These are phyloP conservation scores for Gamarada debralockiae DNA, from an alignment of 495 filamentous ascomycete genomes.

Conservation along the genomic window DNA sequence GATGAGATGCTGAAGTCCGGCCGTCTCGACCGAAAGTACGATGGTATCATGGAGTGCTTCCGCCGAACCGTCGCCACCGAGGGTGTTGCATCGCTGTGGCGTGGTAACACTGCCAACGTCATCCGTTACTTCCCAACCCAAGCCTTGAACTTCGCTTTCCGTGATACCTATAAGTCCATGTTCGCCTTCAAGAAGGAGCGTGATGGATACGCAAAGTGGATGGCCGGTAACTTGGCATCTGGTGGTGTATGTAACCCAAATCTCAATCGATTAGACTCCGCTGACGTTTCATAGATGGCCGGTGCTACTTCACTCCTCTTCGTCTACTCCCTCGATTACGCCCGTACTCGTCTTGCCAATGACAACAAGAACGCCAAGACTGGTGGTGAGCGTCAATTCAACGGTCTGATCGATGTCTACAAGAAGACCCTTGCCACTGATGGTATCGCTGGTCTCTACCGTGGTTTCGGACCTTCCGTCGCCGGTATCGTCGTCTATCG, in stretches of 20 bases:
- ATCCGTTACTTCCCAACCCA: slow-evolving; percentile 99
- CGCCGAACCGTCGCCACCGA: slow-evolving; percentile 77
- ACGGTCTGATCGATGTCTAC: slow-evolving; percentile 98
- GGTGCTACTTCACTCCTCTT: slow-evolving; percentile 99
- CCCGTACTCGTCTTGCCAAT: slow-evolving; percentile 99
- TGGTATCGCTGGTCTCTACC: slow-evolving; percentile 99
- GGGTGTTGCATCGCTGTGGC: slow-evolving; percentile 85
- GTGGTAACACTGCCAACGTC: slow-evolving; percentile 99
- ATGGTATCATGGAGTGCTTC: slow-evolving; percentile 95
- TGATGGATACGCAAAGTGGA: slow-evolving; percentile 98
- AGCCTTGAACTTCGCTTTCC: slow-evolving; percentile 99
- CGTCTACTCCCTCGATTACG: slow-evolving; percentile 99
- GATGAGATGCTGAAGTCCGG: slow-evolving; percentile 99
- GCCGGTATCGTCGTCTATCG: slow-evolving; percentile 99
- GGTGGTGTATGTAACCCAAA: slow-evolving; percentile 79
- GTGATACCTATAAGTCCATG: slow-evolving; percentile 99
- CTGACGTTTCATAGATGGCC: slow-evolving; percentile 63
- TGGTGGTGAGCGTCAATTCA: slow-evolving; percentile 98
- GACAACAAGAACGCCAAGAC: slow-evolving; percentile 96
- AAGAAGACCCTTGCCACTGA: slow-evolving; percentile 98
- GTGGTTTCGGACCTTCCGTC: slow-evolving; percentile 99
- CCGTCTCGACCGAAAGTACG: slow-evolving; percentile 96
- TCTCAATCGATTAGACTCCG: not conserved
- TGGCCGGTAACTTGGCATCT: slow-evolving; percentile 98
- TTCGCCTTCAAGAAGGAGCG: slow-evolving; percentile 99